Evolutionary conservation across 169 alveolate species (phyloP), one percentile per base, ranked within the genome.

Genomic region (Eimeria acervulina): DNA sequence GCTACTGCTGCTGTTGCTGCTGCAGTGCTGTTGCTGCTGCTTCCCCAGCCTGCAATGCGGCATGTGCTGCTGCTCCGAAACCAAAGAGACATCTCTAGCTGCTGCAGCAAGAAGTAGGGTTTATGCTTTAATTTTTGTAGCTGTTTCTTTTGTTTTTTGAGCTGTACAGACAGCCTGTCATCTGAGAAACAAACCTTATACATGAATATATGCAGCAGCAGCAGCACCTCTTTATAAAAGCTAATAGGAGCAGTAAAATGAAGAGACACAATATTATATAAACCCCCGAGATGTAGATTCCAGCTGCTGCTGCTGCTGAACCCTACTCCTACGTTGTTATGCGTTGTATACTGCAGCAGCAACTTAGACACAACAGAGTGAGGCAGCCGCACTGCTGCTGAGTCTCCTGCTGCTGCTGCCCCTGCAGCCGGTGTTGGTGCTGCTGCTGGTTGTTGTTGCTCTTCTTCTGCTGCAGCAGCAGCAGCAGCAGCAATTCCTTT

Each of bases 221-320:
- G 55, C 13, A 33, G 8, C 21, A 36, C 47, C 78, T 84, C 78
- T n/a, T 15, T 6, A 51, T 52, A 84, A 28, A 31, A 28, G 23
- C n/a, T 72, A 44, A 15, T 72, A 0, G 44, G 55, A 42, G 78
- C 72, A 40, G 76, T n/a, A n/a, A n/a, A n/a, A n/a, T n/a, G n/a
- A n/a, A n/a, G n/a, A n/a, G n/a, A n/a, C n/a, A n/a, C n/a, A n/a
- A n/a, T 44, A 33, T 85, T 66, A 47, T 38, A 55, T 76, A 85
- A 17, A 7, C 26, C 17, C 66, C 66, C 26, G 55, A 7, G 55
- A 5, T 47, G 55, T 52, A n/a, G 92, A 47, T 28, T 66, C 40
- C n/a, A 52, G 81, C 81, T 70, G 81, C 42, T 70, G 81, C 81
- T 70, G 81, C 81, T 36, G 81, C 81, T 70, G 2, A 28, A n/a